These are phyloP conservation scores for Phanerochaete carnosa DNA, from an alignment of 768 basidiomycete genomes.

Conservation along the genomic window DNA sequence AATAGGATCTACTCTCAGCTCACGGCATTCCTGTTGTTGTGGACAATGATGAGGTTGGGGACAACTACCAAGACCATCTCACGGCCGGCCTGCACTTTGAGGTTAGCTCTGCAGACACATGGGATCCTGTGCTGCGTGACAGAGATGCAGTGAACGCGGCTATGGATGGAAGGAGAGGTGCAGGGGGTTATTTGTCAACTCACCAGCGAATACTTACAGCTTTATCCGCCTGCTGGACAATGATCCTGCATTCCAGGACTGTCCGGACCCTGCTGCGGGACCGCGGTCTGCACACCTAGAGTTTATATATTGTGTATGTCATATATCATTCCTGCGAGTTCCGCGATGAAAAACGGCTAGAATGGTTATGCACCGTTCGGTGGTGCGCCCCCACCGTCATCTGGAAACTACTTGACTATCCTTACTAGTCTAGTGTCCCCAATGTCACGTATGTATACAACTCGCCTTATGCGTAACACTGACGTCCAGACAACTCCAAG, in stretches of 20 bases:
- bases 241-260: not conserved
- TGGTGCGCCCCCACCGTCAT: not conserved
- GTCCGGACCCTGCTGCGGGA: slow-evolving; percentile 16
- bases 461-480: not conserved
- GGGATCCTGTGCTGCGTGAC: slow-evolving; percentile 8
- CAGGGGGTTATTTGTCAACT: slow-evolving; percentile 11
- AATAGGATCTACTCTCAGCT: no score
- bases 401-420: slow-evolving; percentile 12
- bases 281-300: slow-evolving; percentile 16
- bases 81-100: slow-evolving; percentile 6
- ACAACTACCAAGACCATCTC: slow-evolving; percentile 35
- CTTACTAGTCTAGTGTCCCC: slow-evolving; percentile 11
- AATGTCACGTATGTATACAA: slow-evolving; percentile 8
- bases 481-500: not conserved
- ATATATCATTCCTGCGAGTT: not conserved
- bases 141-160: not conserved
- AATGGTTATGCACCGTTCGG: slow-evolving; percentile 9
- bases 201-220: slow-evolving; percentile 3
- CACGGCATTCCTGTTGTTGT: slow-evolving; percentile 27
- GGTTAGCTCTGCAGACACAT: slow-evolving; percentile 14
- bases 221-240: slow-evolving; percentile 10
- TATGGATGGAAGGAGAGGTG: slow-evolving; percentile 10
- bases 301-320: slow-evolving; percentile 13
- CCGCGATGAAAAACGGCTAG: not conserved
- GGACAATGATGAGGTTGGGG: slow-evolving; percentile 38